Evolutionary conservation across 164 flowering plant species (phyloP).

Genomic region (Aristolochia fimbriata): DNA sequence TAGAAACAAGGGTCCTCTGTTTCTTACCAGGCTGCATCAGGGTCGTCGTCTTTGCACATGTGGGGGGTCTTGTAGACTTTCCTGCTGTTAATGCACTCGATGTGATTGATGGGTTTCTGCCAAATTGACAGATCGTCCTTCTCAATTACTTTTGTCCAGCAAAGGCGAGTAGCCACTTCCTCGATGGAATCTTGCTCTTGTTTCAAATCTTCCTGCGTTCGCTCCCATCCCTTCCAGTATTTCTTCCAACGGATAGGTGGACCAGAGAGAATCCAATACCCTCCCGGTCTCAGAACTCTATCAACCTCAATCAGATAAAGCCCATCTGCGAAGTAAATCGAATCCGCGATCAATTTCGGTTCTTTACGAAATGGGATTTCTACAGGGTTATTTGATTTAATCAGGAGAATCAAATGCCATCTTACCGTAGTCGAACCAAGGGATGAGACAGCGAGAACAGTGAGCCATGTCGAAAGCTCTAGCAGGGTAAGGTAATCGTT

Average conservation of each 20-base stretch:
- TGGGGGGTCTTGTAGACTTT: constrained; percentile 41
- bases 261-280: constrained; percentile 97
- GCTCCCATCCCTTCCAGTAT: constrained; percentile 95
- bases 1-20: background rate
- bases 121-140: constrained; percentile 72
- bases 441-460: constrained; percentile 93
- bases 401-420: too few relatives aligned
- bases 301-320: constrained; percentile 82
- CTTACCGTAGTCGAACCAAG: constrained; percentile 74
- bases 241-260: constrained; percentile 91
- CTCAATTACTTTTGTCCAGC: constrained; percentile 89
- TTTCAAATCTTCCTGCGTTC: constrained; percentile 82
- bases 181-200: constrained; percentile 85
- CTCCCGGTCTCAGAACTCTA: constrained; percentile 90
- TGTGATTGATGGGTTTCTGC: constrained; percentile 91
- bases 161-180: constrained; percentile 56
- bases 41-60: constrained; percentile 70
- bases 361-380: too few relatives aligned
- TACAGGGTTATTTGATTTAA: too few relatives aligned
- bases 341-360: too few relatives aligned
- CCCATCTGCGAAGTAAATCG: too few relatives aligned
- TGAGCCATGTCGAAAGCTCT: constrained; percentile 98
- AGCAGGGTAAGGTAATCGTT: constrained; percentile 85
- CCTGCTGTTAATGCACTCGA: constrained; percentile 47
- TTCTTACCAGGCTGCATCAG: constrained; percentile 81